Base-by-base conservation (phyloP, 2,329 filamentous ascomycete species). In the Aureobasidium uvarum region DNA sequence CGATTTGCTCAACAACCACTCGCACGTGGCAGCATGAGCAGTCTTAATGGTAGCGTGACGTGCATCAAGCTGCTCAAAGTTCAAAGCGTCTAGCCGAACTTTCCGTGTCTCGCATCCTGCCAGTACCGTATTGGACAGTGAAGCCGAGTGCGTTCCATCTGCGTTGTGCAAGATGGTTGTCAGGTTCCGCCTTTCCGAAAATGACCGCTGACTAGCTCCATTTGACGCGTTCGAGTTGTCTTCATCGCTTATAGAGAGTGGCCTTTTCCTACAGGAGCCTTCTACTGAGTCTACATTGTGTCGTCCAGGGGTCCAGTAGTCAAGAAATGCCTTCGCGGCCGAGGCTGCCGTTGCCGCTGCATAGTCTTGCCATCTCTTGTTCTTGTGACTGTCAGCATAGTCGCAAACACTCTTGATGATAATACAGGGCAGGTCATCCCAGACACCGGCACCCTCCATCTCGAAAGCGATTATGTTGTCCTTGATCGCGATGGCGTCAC, bases 11-110 rank as follows among this genome's bases (percentile, higher is more conserved):
- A 80, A 70, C 0, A 82, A 63, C 81, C 80, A 83, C 51, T 70
- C 50, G 48, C 80, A 81, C 2, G 80, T 83, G 20, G 71, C 71
- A 0, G 67, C 68, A n/a, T 79, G 73, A 0, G 76, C 78, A 0
- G 60, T 68, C 45, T 76, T 74, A 64, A 83, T 78, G 4, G 70
- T 76, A 18, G 63, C 60, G 7, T 72, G 72, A 2, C 80, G 77
- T 16, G 72, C 56, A 55, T 80, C 76, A n/a, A 81, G 41, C 14
- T 51, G 45, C 7, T 62, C 59, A 18, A 51, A 62, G 10, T 20
- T 31, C 3, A 62, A 16, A n/a, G 59, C 25, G 1, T 62, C 59
- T 5, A 62, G n/a, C 13, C 2, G 13, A 18, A 16, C 10, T n/a
- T 43, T 20, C 14, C 38, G 33, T 28, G 20, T 2, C 18, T 28